phyloP scores from a whole-genome alignment of 352 stramenopile species.

The Phytophthora nicotianae region DNA sequence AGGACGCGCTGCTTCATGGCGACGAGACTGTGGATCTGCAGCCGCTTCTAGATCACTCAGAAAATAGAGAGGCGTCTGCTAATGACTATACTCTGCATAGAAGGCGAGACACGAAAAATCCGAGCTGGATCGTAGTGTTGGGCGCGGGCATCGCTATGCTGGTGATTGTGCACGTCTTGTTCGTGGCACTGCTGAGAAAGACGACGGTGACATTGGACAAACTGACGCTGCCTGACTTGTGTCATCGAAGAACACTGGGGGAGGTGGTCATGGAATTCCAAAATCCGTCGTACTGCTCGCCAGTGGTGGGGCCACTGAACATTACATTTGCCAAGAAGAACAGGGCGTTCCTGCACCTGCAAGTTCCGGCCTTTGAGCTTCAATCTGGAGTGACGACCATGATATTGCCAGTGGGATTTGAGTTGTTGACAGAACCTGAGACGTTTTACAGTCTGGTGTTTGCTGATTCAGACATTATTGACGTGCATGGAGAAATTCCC shows the following conservation, averaged over 20 bases:
- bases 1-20: neutral
- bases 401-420: constrained; percentile 50
- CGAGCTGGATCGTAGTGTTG: constrained; percentile 35
- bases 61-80: neutral
- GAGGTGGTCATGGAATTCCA: constrained; percentile 61
- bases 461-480: constrained; percentile 40
- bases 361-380: constrained; percentile 62
- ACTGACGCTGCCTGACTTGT: constrained; percentile 76
- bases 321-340: constrained; percentile 63
- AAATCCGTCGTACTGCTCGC: constrained; percentile 83
- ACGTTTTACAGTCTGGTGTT: constrained; percentile 63
- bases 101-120: constrained; percentile 4
- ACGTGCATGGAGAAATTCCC: constrained; percentile 50
- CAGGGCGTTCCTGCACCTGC: constrained; percentile 51
- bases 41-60: constrained; percentile 26
- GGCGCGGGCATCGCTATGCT: constrained; percentile 36
- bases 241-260: constrained; percentile 54
- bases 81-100: constrained; percentile 4
- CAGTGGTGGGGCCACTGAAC: constrained; percentile 56
- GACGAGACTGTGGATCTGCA: constrained; percentile 17
- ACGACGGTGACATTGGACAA: constrained; percentile 59
- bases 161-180: constrained; percentile 63
- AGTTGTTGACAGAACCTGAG: constrained; percentile 51
- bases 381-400: constrained; percentile 53
- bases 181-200: constrained; percentile 66